Evolutionary conservation across 441 rosid genomes (phyloP).

Genomic region (Erysimum cheiri): DNA sequence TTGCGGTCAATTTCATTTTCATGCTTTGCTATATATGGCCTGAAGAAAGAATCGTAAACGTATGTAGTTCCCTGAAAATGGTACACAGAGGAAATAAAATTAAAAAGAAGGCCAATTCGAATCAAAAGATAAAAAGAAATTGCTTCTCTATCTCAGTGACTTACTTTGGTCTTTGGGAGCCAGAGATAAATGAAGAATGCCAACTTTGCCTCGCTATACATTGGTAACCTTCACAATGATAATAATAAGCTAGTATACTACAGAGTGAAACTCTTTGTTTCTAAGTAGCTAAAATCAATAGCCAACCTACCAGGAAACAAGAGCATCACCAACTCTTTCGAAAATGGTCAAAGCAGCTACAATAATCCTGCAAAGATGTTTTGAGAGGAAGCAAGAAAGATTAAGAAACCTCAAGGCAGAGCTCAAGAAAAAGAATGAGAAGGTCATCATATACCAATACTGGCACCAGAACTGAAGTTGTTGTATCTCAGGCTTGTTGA

Average conservation of each 20-base stretch:
- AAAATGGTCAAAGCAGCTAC: slow-evolving; percentile 77
- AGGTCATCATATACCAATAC: slow-evolving; percentile 67
- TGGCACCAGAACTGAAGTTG: slow-evolving; percentile 98
- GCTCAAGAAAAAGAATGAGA: neutral
- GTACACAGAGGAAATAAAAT: slow-evolving; percentile 9
- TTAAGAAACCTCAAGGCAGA: neutral
- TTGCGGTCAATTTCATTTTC: slow-evolving; percentile 92
- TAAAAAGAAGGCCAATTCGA: slow-evolving; percentile 15
- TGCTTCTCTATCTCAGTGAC: neutral
- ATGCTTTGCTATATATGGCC: slow-evolving; percentile 86
- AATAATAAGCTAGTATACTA: neutral
- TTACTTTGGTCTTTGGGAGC: slow-evolving; percentile 82
- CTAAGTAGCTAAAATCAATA: neutral
- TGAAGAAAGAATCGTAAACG: slow-evolving; percentile 90
- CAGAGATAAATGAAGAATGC: slow-evolving; percentile 77
- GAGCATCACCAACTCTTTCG: slow-evolving; percentile 78
- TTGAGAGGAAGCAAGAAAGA: slow-evolving; percentile 15
- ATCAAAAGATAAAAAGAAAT: neutral
- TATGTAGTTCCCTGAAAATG: slow-evolving; percentile 85
- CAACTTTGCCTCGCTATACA: slow-evolving; percentile 84
- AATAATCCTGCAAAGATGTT: slow-evolving; percentile 73
- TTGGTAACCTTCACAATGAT: slow-evolving; percentile 61
- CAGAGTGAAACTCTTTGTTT: neutral
- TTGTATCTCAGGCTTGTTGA: slow-evolving; percentile 88
- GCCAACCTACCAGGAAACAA: slow-evolving; percentile 63